Conservation (phyloP, 208 protist genomes). For the Vickermania spadyakhi region DNA sequence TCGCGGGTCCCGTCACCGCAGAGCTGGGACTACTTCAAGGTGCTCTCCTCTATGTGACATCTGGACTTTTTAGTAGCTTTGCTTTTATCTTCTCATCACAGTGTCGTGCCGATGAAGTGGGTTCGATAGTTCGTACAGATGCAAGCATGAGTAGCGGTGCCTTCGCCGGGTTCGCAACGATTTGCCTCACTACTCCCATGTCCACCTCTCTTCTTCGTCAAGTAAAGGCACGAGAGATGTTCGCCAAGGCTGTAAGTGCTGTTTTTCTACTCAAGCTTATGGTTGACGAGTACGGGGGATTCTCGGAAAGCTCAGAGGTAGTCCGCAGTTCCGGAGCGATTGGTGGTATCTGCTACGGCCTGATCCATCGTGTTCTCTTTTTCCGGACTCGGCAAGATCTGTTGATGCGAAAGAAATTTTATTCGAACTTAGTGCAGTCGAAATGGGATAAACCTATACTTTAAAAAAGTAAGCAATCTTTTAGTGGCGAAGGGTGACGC, state of each 20-base stretch:
- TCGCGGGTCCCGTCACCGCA: constrained; percentile 54
- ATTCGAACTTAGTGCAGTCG: constrained; percentile 19
- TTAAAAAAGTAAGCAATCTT: too few species aligned
- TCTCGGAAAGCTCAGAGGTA: too few species aligned
- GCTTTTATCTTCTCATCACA: constrained; percentile 66
- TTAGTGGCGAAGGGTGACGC: too few species aligned
- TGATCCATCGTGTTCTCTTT: constrained; percentile 63
- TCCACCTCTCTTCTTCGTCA: too few species aligned
- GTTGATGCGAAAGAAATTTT: constrained; percentile 22
- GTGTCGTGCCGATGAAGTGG: constrained; percentile 31
- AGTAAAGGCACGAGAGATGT: too few species aligned
- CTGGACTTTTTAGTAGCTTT: constrained; percentile 75
- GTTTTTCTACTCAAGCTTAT: constrained; percentile 62
- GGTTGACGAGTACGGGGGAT: constrained; percentile 5
- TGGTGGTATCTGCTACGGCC: constrained; percentile 68
- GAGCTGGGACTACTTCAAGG: constrained; percentile 49
- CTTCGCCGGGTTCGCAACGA: constrained; percentile 54
- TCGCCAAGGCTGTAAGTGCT: constrained; percentile 5
- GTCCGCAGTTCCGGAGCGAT: constrained; percentile 73
- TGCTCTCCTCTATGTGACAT: constrained; percentile 45
- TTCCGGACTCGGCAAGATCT: constrained; percentile 48
- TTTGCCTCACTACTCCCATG: constrained; percentile 56
- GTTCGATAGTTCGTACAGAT: constrained; percentile 45
- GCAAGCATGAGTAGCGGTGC: constrained; percentile 62
- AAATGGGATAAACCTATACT: too few species aligned